Evolutionary conservation across 768 basidiomycete genomes (phyloP), one percentile per base, ranked within the genome.

Genomic region (button mushroom (Agaricus bisporus)): DNA sequence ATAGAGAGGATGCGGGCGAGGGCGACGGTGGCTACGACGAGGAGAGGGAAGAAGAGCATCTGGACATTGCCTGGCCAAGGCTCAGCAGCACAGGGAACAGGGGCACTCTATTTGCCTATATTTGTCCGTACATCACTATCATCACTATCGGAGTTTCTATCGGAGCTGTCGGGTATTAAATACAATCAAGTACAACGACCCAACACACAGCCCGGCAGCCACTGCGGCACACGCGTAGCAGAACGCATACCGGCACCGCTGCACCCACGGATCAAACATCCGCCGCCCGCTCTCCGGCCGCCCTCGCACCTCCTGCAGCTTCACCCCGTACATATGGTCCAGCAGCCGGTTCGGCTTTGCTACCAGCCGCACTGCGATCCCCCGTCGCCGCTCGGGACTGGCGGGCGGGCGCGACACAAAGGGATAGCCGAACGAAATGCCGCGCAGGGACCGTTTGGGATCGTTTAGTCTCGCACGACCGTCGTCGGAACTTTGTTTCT

Each of bases 191-290:
- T 73, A 73, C 22, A 64, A 65, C 8, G 69, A 75, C 10, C 70
- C 68, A 22, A 60, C 64, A 41, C 70, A 71, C 14, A 74, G 64
- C 54, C 72, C 74, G 50, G 70, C 58, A 9, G 70, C 70, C 26
- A 74, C 59, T 15, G 80, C 62, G 49, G 81, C 58, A 55, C 85
- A 59, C 18, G 76, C 67, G 58, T 73, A 79, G 39, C 86, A 73
- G 57, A 83, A 75, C 4, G 77, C 83, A 78, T 76, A 72, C 73
- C 68, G 59, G 70, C 71, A 68, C 69, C 85, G 63, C 74, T 85
- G 70, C 64, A 74, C 69, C 82, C 80, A 70, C 63, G 85, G 63
- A 74, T 88, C 68, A 70, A 77, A 68, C 78, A 79, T 73, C 56
- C 75, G 66, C 49, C 75, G 60, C 36, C 68, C 66, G n/a, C 69